Evolutionary conservation across 225 moss, liverwort and hornwort genomes (phyloP).

Genomic region (Marchantia polymorpha): DNA sequence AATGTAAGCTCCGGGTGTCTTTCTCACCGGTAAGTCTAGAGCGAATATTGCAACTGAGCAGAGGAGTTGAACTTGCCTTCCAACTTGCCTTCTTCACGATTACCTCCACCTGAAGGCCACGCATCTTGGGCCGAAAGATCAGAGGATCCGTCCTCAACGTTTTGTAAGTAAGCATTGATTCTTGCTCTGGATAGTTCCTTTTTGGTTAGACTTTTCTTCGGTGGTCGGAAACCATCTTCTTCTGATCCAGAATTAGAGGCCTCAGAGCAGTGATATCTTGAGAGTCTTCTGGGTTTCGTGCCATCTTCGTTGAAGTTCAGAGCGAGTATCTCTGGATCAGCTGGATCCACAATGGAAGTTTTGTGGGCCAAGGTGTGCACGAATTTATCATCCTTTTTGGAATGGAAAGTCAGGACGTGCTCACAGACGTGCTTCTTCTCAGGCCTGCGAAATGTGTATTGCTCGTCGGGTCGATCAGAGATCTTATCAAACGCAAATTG

Average conservation of each 20-base stretch:
- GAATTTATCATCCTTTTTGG: constrained; percentile 34
- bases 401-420: constrained; percentile 70
- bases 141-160: constrained; percentile 25
- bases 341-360: constrained; percentile 44
- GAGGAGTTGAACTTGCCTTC: not conserved
- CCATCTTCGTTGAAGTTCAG: constrained; percentile 41
- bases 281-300: constrained; percentile 30
- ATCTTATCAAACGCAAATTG: constrained; percentile 66
- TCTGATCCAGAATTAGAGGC: constrained; percentile 37
- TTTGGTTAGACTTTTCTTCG: constrained; percentile 11
- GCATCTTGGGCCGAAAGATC: constrained; percentile 7
- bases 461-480: constrained; percentile 59
- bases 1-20: too few species aligned
- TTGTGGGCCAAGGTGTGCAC: constrained; percentile 38
- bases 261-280: constrained; percentile 44
- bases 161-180: not conserved
- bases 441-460: constrained; percentile 67
- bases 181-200: not conserved
- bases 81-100: not conserved
- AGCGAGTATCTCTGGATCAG: constrained; percentile 46
- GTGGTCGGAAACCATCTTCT: constrained; percentile 13
- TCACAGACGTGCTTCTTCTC: constrained; percentile 78
- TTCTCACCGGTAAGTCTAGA: too few species aligned
- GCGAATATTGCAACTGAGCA: too few species aligned
- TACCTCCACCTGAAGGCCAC: not conserved